Evolutionary conservation across 2,329 filamentous ascomycete genomes (phyloP).

Genomic region (Hypoxylon sp.): DNA sequence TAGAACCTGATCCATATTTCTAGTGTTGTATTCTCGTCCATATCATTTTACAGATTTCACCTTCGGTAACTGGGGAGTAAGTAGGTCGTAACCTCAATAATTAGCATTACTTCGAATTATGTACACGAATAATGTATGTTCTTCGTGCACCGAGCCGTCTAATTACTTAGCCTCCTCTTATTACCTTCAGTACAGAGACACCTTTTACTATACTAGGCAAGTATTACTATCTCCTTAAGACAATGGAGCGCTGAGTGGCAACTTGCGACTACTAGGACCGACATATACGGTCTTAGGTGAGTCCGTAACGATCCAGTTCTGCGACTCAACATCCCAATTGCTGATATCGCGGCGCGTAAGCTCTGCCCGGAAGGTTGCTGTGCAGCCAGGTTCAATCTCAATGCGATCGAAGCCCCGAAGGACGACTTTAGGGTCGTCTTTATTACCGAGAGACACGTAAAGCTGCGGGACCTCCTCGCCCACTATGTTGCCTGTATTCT

Average conservation of each 20-base stretch:
- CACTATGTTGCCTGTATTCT: slow-evolving; percentile 74
- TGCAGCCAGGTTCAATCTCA: slow-evolving; percentile 76
- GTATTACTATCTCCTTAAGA: slow-evolving; percentile 22
- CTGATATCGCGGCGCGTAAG: slow-evolving; percentile 85
- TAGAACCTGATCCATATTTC: background rate
- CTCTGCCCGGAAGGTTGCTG: slow-evolving; percentile 73
- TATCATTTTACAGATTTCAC: background rate
- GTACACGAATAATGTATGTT: slow-evolving; percentile 29
- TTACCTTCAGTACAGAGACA: background rate
- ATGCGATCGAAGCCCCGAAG: slow-evolving; percentile 88
- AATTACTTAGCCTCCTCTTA: background rate
- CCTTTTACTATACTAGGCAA: background rate
- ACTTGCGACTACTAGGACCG: slow-evolving; percentile 67
- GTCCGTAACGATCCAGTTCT: slow-evolving; percentile 82
- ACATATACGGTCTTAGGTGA: slow-evolving; percentile 67
- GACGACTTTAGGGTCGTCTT: slow-evolving; percentile 73
- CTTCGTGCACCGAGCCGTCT: background rate
- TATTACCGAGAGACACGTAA: slow-evolving; percentile 84
- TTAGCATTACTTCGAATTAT: slow-evolving; percentile 35
- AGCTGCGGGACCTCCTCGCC: slow-evolving; percentile 82
- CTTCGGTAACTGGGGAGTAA: background rate
- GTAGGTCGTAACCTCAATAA: background rate
- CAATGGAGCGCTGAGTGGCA: slow-evolving; percentile 58
- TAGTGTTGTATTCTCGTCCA: background rate
- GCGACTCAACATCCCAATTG: slow-evolving; percentile 83